Conservation (phyloP, 768 basidiomycete species). For the Scleroderma bovista region DNA sequence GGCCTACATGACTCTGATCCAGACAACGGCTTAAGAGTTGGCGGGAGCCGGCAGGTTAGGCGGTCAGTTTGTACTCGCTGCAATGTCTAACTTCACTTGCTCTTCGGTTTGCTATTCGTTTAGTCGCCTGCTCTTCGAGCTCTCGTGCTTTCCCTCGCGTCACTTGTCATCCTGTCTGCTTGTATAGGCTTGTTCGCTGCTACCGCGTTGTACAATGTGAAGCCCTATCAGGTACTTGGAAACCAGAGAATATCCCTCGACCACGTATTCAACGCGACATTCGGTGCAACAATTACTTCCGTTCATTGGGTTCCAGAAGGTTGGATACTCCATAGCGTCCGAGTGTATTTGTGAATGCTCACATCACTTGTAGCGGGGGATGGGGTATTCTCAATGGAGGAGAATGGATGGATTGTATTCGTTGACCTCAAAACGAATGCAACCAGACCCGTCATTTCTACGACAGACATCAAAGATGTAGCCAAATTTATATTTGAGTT, state of each 20-base stretch:
- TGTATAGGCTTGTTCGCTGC: conserved; percentile 79
- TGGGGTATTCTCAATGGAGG: conserved; percentile 74
- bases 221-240: conserved; percentile 47
- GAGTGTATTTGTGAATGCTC: not conserved
- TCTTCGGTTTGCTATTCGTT: conserved; percentile 1
- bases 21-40: conserved; percentile 30
- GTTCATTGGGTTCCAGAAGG: conserved; percentile 93
- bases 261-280: conserved; percentile 91
- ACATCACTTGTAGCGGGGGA: conserved; percentile 69
- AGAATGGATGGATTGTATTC: conserved; percentile 65
- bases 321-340: conserved; percentile 27
- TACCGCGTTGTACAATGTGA: conserved; percentile 54
- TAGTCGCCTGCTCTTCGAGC: conserved; percentile 53
- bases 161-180: conserved; percentile 55
- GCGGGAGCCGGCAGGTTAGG: conserved; percentile 34
- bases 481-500: conserved; percentile 10
- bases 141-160: conserved; percentile 56
- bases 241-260: conserved; percentile 75
- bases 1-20: conserved; percentile 20
- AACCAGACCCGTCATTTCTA: conserved; percentile 55
- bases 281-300: conserved; percentile 38
- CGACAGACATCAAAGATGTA: conserved; percentile 62
- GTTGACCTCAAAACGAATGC: conserved; percentile 75
- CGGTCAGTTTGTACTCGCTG: not conserved
- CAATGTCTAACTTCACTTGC: conserved; percentile 4